Conservation (phyloP, 2,329 filamentous ascomycete genomes). For the Colletotrichum camelliae region DNA sequence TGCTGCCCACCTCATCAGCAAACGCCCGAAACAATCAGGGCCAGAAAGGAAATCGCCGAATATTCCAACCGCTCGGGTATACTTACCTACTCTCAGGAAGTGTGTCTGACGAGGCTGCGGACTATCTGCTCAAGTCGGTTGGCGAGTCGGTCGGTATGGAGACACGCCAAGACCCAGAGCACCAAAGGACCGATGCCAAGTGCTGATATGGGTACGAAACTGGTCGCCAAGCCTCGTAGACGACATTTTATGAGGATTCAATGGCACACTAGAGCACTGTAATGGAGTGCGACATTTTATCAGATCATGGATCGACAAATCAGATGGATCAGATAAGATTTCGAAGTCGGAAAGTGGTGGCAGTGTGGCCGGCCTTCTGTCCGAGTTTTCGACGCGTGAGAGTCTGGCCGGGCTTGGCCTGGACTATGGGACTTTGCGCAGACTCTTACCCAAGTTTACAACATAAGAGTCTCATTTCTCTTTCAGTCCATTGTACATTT, state of each 20-base stretch:
- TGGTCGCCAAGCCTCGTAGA: background rate
- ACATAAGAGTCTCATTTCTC: background rate
- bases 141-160: background rate
- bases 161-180: background rate
- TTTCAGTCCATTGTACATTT: background rate
- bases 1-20: background rate
- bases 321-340: constrained; percentile 7
- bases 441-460: background rate
- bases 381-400: background rate
- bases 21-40: background rate
- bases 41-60: background rate
- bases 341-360: background rate
- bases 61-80: background rate
- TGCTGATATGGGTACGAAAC: background rate
- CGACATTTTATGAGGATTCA: background rate
- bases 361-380: background rate
- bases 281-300: constrained; percentile 1
- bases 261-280: background rate
- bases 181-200: background rate
- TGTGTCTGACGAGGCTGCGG: background rate
- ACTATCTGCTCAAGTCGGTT: background rate
- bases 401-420: background rate
- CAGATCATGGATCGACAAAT: background rate
- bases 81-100: background rate
- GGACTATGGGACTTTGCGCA: background rate